These are phyloP conservation scores for Lipomyces starkeyi DNA, from an alignment of 805 yeast species.

Conservation along the genomic window DNA sequence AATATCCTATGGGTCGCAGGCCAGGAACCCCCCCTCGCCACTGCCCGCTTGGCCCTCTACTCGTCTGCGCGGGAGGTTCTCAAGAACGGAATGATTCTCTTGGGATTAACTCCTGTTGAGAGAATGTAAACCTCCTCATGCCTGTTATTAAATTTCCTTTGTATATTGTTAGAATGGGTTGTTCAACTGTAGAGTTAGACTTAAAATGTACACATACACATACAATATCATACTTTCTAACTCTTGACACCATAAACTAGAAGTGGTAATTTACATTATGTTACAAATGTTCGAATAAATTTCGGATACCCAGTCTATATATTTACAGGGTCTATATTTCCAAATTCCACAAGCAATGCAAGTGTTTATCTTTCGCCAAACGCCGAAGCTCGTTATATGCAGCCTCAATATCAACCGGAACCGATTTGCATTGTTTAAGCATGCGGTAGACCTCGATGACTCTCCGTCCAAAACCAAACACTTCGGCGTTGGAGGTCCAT, in stretches of 20 bases:
- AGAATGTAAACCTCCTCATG: constrained; percentile 72
- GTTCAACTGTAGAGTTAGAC: background rate
- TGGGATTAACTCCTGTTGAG: constrained; percentile 97
- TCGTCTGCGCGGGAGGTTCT: constrained; percentile 88
- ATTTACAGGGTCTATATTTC: background rate
- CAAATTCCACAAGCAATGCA: constrained; percentile 14
- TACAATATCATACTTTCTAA: background rate
- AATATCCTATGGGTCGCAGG: constrained; percentile 97
- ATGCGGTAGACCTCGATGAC: constrained; percentile 9
- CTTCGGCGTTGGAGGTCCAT: constrained; percentile 21
- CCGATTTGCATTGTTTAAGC: background rate
- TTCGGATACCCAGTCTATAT: background rate
- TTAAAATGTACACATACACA: background rate
- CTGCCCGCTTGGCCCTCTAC: constrained; percentile 91
- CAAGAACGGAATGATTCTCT: constrained; percentile 83
- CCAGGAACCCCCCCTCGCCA: constrained; percentile 82
- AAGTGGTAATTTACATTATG: background rate
- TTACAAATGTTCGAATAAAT: background rate
- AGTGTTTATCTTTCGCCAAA: background rate
- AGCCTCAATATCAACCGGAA: constrained; percentile 6
- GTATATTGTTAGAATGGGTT: background rate
- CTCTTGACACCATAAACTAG: background rate
- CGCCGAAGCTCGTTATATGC: constrained; percentile 11
- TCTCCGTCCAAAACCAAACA: constrained; percentile 29
- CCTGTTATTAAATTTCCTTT: background rate